A percentile compares a stretch with the other conserved stretches of the same genome.
Conservation (phyloP, 1,139 yeast species). For the Zygosaccharomyces pseudobailii region DNA sequence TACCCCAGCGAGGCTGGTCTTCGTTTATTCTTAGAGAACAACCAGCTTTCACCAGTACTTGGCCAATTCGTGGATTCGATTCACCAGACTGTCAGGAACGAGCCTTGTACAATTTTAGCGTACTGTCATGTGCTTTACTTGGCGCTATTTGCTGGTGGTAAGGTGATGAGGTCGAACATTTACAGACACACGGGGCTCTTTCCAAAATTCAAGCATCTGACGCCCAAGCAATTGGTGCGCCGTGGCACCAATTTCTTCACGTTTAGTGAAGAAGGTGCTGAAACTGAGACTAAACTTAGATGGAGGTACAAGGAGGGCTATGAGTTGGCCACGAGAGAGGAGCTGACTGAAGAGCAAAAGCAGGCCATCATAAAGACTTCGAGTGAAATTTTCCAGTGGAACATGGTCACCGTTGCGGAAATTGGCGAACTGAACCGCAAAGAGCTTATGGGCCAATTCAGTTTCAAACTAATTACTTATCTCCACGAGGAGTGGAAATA, state of each 20-base stretch:
- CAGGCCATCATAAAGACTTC: constrained; percentile 65
- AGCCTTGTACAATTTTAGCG: constrained; percentile 73
- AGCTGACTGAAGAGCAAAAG: constrained; percentile 65
- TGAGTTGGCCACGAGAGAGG: constrained; percentile 68
- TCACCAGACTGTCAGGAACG: constrained; percentile 45
- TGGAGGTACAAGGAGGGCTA: constrained; percentile 66
- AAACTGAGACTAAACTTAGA: constrained; percentile 63
- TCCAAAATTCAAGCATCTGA: constrained; percentile 63
- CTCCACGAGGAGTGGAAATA: constrained; percentile 31
- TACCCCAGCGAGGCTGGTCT: constrained; percentile 50
- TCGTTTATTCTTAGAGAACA: constrained; percentile 12
- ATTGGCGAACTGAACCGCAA: constrained; percentile 59
- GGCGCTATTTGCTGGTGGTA: constrained; percentile 85
- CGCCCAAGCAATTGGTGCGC: constrained; percentile 54
- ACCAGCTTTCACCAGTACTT: constrained; percentile 48
- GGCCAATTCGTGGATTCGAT: constrained; percentile 61
- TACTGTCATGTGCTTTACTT: constrained; percentile 82
- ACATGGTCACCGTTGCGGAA: constrained; percentile 56
- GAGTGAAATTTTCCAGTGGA: constrained; percentile 59
- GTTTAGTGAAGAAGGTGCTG: constrained; percentile 65
- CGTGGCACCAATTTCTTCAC: constrained; percentile 69
- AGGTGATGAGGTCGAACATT: constrained; percentile 62
- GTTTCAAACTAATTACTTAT: constrained; percentile 46
- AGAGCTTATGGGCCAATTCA: constrained; percentile 51
- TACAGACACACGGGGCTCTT: constrained; percentile 66